These are phyloP conservation scores for Sequoiadendron giganteum DNA, from an alignment of 75 land plant species.

Conservation along the genomic window DNA sequence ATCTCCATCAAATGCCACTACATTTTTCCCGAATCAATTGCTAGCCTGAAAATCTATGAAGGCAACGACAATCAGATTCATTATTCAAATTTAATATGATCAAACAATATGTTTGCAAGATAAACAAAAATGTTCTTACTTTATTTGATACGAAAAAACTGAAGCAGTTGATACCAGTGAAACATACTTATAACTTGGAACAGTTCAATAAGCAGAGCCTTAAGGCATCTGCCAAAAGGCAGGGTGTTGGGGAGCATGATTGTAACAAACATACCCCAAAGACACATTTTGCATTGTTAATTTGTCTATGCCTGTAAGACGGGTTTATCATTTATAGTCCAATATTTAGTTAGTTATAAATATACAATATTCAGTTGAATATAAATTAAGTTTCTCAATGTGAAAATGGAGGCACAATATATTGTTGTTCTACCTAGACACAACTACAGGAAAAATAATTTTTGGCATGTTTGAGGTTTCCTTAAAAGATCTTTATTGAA, in stretches of 20 bases:
- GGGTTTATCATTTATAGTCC: not conserved
- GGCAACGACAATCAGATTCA: not conserved
- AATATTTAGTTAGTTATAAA: no score
- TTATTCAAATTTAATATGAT: not conserved
- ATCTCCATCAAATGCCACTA: no score
- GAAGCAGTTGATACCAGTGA: not conserved
- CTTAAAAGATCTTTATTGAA: no score
- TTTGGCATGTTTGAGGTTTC: no score
- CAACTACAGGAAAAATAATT: no score
- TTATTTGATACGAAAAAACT: not conserved
- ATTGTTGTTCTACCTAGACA: no score
- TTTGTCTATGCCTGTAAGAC: no score
- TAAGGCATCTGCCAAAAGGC: not conserved
- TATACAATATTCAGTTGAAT: no score
- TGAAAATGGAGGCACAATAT: not conserved
- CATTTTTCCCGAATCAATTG: not conserved
- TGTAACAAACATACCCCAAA: no score
- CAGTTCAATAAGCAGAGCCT: not conserved
- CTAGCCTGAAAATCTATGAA: not conserved
- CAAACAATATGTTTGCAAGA: not conserved
- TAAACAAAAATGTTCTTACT: not conserved
- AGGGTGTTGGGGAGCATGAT: not conserved
- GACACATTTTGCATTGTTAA: not conserved
- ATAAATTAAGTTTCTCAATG: no score
- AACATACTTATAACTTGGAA: not conserved